Conservation (phyloP, 1,139 yeast species). For the Yamadazyma conglobata region DNA sequence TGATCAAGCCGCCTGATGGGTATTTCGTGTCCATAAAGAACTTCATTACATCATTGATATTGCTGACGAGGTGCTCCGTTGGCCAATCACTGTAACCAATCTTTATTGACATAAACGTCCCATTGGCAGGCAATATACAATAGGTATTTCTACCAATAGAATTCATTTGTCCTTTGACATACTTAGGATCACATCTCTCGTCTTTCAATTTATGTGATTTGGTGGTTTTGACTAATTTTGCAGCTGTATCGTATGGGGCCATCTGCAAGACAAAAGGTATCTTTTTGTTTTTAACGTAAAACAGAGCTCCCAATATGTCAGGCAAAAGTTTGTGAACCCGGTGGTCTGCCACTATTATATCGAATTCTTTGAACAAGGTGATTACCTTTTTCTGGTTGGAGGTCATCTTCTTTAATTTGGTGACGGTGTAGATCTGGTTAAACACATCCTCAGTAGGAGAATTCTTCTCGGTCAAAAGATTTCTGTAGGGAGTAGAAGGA, state of each 20-base stretch:
- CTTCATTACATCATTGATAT: conserved; percentile 52
- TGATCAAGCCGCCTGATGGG: conserved; percentile 61
- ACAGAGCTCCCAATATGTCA: conserved; percentile 50
- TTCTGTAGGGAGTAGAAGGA: conserved; percentile 56
- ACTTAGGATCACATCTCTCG: conserved; percentile 58
- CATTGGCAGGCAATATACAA: conserved; percentile 58
- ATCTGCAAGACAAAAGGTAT: conserved; percentile 65
- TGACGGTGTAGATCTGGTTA: conserved; percentile 54
- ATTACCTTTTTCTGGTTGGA: conserved; percentile 39
- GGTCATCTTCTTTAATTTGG: conserved; percentile 48
- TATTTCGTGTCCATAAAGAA: conserved; percentile 48
- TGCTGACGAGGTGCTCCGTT: conserved; percentile 41
- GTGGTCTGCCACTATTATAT: conserved; percentile 62
- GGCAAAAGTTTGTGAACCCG: conserved; percentile 61
- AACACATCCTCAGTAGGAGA: conserved; percentile 58
- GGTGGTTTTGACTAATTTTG: conserved; percentile 28
- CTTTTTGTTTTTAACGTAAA: conserved; percentile 56
- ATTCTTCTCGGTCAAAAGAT: conserved; percentile 42
- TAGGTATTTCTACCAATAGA: conserved; percentile 59
- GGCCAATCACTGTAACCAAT: conserved; percentile 53
- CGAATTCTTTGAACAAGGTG: conserved; percentile 56
- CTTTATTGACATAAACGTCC: conserved; percentile 46
- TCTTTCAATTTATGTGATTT: conserved; percentile 43
- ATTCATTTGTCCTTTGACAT: conserved; percentile 56
- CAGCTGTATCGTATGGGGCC: conserved; percentile 50